Base-by-base conservation (phyloP, 2,329 filamentous ascomycete species). In the Pseudogymnoascus sp. region DNA sequence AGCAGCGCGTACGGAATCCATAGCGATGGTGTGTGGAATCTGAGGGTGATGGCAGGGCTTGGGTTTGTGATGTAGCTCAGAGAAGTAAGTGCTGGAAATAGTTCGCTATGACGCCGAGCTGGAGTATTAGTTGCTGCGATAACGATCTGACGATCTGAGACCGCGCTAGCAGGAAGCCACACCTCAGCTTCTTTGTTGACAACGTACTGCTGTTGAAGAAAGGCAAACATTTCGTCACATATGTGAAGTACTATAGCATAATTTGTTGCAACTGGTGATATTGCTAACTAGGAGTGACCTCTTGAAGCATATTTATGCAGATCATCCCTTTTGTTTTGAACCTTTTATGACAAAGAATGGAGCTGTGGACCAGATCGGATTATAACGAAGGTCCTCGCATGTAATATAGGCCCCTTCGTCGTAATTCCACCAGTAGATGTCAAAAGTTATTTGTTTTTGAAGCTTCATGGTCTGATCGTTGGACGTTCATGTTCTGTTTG, bases 1-100 rank as follows among this genome's bases (percentile, higher is more conserved):
- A 56, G 49, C 49, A 34, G 49, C 28, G 16, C 49, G 49, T 56
- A 56, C 28, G 14, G 49, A 56, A 56, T 56, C 28, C 49, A 56
- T 56, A 11, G 28, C 5, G 49, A 34, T 34, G 28, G 28, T 25
- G 28, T 34, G 28, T 56, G 8, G 49, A 12, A 23, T 28, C 28
- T 56, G 28, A 56, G 28, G 16, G 28, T 5, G 49, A 21, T 56
- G 49, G 28, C 16, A 56, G 9, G 49, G 28, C n/a, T 56, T n/a
- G 7, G 28, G 9, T 34, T 56, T 56, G n/a, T 56, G 49, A 56
- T 53, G 25, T 31, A 31, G 23, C 46, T 53, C 46, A 16, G 25
- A 46, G 21, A 46, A 46, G 46, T 16, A 53, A 16, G 46, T 53
- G 25, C n/a, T 53, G 25, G 23, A 16, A 56, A 34, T 56, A 36